Evolutionary conservation across 2,329 filamentous ascomycete species (phyloP).

Genomic region (Pseudohalonectria lignicola): DNA sequence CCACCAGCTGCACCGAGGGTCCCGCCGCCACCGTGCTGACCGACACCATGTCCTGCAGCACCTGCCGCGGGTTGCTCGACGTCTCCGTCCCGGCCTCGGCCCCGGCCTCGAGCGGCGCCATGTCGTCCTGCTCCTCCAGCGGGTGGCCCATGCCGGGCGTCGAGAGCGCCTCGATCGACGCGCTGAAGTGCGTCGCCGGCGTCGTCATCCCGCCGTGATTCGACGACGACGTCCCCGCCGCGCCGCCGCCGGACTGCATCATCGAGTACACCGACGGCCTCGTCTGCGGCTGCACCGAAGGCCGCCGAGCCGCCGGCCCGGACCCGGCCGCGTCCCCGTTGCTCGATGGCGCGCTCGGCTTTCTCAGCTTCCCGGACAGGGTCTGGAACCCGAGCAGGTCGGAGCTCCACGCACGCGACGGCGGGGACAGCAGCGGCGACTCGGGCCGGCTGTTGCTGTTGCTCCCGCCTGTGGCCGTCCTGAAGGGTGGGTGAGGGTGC

Average conservation of each 20-base stretch:
- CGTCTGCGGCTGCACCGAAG: conserved; percentile 34
- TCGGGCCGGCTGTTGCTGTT: conserved; percentile 39
- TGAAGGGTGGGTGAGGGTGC: background rate
- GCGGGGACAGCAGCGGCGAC: conserved; percentile 39
- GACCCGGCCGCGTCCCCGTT: conserved; percentile 31
- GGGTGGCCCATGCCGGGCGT: conserved; percentile 29
- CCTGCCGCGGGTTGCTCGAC: too few species aligned
- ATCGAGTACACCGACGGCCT: conserved; percentile 29
- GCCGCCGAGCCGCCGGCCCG: conserved; percentile 32
- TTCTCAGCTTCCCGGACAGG: conserved; percentile 28
- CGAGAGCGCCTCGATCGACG: conserved; percentile 32
- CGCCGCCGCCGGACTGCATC: too few species aligned
- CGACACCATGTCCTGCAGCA: conserved; percentile 75
- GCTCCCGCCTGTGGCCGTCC: conserved; percentile 19
- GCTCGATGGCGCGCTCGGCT: conserved; percentile 38
- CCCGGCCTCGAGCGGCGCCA: conserved; percentile 42
- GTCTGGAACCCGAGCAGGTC: conserved; percentile 37
- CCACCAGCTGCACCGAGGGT: conserved; percentile 87
- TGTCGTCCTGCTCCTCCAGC: conserved; percentile 33
- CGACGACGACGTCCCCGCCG: conserved; percentile 18
- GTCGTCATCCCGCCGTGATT: conserved; percentile 4
- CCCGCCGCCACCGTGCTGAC: conserved; percentile 84
- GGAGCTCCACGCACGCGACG: conserved; percentile 40
- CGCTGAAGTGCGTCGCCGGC: conserved; percentile 28
- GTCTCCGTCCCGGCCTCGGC: too few species aligned